Evolutionary conservation across 768 basidiomycete species (phyloP), one percentile per base, ranked within the genome.

Genomic region (Tricholomella constricta): DNA sequence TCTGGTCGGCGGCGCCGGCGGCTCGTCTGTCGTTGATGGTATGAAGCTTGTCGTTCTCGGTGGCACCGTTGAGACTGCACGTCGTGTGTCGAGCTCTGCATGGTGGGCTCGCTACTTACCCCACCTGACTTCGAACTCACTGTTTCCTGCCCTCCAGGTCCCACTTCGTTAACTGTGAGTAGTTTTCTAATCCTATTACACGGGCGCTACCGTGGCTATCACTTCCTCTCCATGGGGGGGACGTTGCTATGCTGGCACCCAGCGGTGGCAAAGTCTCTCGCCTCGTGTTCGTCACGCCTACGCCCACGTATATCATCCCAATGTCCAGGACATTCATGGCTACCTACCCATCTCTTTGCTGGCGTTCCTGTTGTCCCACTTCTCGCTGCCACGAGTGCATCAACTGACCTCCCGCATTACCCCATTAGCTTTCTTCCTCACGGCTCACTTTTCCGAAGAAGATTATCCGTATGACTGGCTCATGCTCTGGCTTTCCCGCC

Each of bases 391-490:
- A 57, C 55, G 55, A 51, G 43, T 38, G 25, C 46, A 60, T 58
- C 64, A 60, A 65, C 64, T 63, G 60, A 62, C 58, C 54, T 31
- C 11, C 43, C 52, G 54, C 29, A 45, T 57, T 60, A 52, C 55
- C 56, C 56, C 59, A 59, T 62, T 66, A 88, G 86, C 87, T 0
- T 89, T 89, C 79, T 93, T 92, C 83, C 82, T 93, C 46, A 93
- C 91, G 14, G 91, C 91, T 8, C 88, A 92, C 70, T 93, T 93
- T 75, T 88, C 84, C 58, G 91, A 93, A 72, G 91, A 93, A 69
- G 91, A 93, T 65, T 89, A 89, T 58, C 91, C 90, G 3, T 93
- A 91, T 61, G 90, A 93, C 71, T 93, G 90, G 90, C 79, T 93
- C 47, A 92, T 92, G 88, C 79, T 91, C 27, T 93, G 90, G 90